Evolutionary conservation across 306 rosid species (phyloP).

Genomic region (Neltuma alba): DNA sequence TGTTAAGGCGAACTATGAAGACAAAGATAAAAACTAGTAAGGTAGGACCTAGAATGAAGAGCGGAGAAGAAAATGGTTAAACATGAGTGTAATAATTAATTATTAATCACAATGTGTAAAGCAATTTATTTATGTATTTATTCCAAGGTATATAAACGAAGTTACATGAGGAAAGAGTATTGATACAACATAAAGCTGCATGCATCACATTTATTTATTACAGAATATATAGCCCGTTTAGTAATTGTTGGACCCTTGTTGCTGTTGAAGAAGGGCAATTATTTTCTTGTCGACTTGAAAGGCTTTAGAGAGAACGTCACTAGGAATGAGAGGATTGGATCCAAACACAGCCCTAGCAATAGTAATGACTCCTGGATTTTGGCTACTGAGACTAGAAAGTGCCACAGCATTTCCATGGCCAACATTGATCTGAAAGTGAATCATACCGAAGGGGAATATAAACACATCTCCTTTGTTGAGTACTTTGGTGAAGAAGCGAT

Average conservation of each 20-base stretch:
- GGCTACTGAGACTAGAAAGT: background rate
- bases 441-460: background rate
- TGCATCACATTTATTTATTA: too few species aligned
- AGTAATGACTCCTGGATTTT: background rate
- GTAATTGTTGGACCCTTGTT: slow-evolving; percentile 40
- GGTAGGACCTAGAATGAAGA: too few species aligned
- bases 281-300: slow-evolving; percentile 36
- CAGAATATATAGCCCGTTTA: background rate
- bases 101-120: too few species aligned
- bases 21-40: too few species aligned
- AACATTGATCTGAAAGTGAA: background rate
- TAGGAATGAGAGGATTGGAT: background rate
- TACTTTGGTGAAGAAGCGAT: slow-evolving; percentile 39
- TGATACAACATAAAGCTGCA: too few species aligned
- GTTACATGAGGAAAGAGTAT: background rate
- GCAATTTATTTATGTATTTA: too few species aligned
- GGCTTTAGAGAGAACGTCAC: slow-evolving; percentile 41
- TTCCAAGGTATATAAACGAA: too few species aligned
- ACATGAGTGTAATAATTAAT: too few species aligned
- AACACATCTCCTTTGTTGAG: slow-evolving; percentile 43
- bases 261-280: slow-evolving; percentile 40
- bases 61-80: too few species aligned
- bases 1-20: too few species aligned
- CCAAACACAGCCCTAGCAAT: slow-evolving; percentile 43
- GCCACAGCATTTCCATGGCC: background rate